Evolutionary conservation across 2,329 filamentous ascomycete genomes (phyloP), one percentile per base, ranked within the genome.

Genomic region (Diaporthe sp.): DNA sequence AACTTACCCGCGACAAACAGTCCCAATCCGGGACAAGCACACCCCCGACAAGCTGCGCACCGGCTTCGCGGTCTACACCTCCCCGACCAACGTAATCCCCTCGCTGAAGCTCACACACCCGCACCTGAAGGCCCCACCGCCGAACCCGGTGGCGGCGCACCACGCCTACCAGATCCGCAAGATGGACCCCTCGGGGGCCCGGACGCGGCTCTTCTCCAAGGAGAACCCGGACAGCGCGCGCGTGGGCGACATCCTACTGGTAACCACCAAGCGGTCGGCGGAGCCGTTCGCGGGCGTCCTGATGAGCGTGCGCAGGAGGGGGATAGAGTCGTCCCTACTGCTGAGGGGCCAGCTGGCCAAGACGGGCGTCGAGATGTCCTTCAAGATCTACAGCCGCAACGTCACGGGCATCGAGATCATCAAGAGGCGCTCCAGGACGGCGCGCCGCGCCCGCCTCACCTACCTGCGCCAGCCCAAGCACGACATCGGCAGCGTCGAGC

Each of bases 281-380:
- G 96, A 98, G 83, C 94, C 96, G 9, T 98, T 98, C 82, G 91
- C 95, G 1, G 97, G 97, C 53, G 94, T 97, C 19, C 94, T 94
- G 80, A 88, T 99, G 81, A 94, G 93, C 81, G 96, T 99, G 82
- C 94, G 96, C 72, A 90, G 95, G 71, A 90, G 94, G n/a, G 95
- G 95, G 75, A 90, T 97, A 75, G 96, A 98, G 85, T 97, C 95
- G 3, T 94, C 94, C 6, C 93, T 99, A 72, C 86, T 98, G 75
- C 88, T 99, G 75, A 91, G 97, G 73, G 96, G 96, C 79, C 92
- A 97, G 81, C 86, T 99, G 79, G 96, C 94, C 78, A 91, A 94
- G 79, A 91, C 97, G 9, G 94, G 94, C 75, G 94, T 98, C 75
- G 97, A 99, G 89, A 97, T 98, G 94, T 98, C 95, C 92, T 95